Conservation (phyloP, 2,329 filamentous ascomycete species). For the Teratosphaeria epicoccoides region DNA sequence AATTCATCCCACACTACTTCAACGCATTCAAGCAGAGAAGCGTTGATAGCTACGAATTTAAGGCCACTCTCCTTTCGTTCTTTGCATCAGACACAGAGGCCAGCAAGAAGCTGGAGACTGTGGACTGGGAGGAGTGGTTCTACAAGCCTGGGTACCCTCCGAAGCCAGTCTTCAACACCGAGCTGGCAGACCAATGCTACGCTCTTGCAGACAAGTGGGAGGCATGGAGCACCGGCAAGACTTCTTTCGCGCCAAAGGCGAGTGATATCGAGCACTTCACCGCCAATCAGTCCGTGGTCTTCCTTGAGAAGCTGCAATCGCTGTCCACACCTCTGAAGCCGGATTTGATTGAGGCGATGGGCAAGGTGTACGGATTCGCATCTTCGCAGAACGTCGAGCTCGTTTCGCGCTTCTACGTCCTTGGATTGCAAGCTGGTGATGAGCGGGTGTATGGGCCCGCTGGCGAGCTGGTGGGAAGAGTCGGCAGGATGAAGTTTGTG, state of each 20-base stretch:
- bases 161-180: conserved; percentile 85
- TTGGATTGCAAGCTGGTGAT: conserved; percentile 68
- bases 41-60: conserved; percentile 90
- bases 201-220: conserved; percentile 74
- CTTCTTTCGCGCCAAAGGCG: conserved; percentile 48
- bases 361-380: conserved; percentile 60
- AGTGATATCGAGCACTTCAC: conserved; percentile 64
- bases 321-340: conserved; percentile 54
- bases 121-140: conserved; percentile 88
- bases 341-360: conserved; percentile 60
- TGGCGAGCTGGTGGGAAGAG: conserved; percentile 63
- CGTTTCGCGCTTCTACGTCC: conserved; percentile 64
- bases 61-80: conserved; percentile 74
- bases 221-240: conserved; percentile 30
- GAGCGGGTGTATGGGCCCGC: conserved; percentile 58
- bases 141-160: conserved; percentile 80
- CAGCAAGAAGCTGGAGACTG: conserved; percentile 52
- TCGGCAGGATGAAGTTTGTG: conserved; percentile 97
- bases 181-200: conserved; percentile 76
- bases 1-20: conserved; percentile 94
- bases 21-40: conserved; percentile 73
- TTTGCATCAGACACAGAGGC: conserved; percentile 58
- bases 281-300: conserved; percentile 83
- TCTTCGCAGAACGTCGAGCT: conserved; percentile 80
- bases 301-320: conserved; percentile 68